Conservation (phyloP, 129 eudicot species). For the Artemisia tridentata region DNA sequence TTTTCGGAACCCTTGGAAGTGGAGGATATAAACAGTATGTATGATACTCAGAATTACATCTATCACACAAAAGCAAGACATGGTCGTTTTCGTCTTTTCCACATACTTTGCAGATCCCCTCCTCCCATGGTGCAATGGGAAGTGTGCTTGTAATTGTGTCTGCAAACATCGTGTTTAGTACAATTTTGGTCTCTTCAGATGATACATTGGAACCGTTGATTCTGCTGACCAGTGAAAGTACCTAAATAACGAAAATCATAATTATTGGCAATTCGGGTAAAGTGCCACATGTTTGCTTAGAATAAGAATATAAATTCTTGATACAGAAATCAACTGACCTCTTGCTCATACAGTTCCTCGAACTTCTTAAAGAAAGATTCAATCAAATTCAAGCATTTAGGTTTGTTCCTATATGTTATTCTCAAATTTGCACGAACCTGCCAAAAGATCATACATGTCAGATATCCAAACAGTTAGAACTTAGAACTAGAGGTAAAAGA, state of each 20-base stretch:
- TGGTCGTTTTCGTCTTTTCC: slow-evolving; percentile 56
- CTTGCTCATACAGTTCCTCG: slow-evolving; percentile 49
- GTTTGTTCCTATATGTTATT: slow-evolving; percentile 52
- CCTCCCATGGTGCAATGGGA: slow-evolving; percentile 60
- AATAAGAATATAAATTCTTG: too few relatives aligned
- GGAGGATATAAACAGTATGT: slow-evolving; percentile 65
- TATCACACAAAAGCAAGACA: slow-evolving; percentile 54
- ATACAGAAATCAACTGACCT: too few relatives aligned
- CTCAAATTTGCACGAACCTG: slow-evolving; percentile 78
- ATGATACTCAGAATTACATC: slow-evolving; percentile 62
- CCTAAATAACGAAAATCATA: slow-evolving; percentile 34
- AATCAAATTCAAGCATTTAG: slow-evolving; percentile 50
- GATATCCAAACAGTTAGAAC: too few relatives aligned
- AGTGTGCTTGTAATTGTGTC: slow-evolving; percentile 43
- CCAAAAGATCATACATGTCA: neutral
- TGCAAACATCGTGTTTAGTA: slow-evolving; percentile 25
- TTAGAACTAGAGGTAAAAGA: too few relatives aligned
- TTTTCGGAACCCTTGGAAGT: slow-evolving; percentile 51
- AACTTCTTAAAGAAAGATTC: slow-evolving; percentile 57
- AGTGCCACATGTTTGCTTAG: too few relatives aligned
- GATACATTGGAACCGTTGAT: neutral
- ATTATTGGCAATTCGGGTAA: slow-evolving; percentile 32
- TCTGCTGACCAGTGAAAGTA: slow-evolving; percentile 53
- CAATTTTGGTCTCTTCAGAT: neutral
- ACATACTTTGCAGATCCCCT: slow-evolving; percentile 64